These are phyloP conservation scores for Candida hungchunana DNA, from an alignment of 805 yeast genomes.

Conservation along the genomic window DNA sequence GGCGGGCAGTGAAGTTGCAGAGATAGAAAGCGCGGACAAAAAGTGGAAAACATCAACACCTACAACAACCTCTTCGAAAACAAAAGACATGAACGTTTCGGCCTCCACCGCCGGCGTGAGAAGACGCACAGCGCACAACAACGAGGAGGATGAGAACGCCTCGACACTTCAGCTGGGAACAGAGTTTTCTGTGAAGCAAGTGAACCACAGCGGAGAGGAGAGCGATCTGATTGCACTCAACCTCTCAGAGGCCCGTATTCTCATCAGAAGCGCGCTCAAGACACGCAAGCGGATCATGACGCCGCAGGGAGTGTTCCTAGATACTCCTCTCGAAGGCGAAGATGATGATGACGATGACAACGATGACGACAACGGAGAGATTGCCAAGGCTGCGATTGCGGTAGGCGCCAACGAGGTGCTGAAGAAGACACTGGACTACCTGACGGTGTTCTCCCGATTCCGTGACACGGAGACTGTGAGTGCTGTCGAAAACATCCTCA, in stretches of 20 bases:
- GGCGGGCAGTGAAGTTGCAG: too few relatives aligned
- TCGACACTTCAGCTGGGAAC: constrained; percentile 84
- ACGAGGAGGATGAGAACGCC: constrained; percentile 89
- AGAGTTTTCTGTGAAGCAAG: constrained; percentile 79
- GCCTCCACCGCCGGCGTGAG: constrained; percentile 84
- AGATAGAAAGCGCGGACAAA: too few relatives aligned
- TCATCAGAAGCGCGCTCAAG: constrained; percentile 84
- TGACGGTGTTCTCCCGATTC: constrained; percentile 83
- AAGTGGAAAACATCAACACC: not conserved
- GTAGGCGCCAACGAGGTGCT: constrained; percentile 83
- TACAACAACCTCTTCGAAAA: too few relatives aligned
- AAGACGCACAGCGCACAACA: constrained; percentile 63
- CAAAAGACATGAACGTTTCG: constrained; percentile 66
- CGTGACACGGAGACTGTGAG: constrained; percentile 89
- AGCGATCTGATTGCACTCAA: constrained; percentile 80
- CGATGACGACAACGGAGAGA: constrained; percentile 31
- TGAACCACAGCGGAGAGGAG: constrained; percentile 74
- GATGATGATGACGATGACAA: constrained; percentile 26
- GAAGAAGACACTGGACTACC: constrained; percentile 85
- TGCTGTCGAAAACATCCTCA: constrained; percentile 85
- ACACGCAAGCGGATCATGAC: constrained; percentile 60
- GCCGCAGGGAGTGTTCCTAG: constrained; percentile 33
- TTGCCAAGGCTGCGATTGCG: constrained; percentile 45
- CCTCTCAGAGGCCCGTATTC: constrained; percentile 82
- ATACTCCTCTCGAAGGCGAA: constrained; percentile 23